Evolutionary conservation across 176 grass and related monocot genomes (phyloP).

Genomic region (Paspalum vaginatum): DNA sequence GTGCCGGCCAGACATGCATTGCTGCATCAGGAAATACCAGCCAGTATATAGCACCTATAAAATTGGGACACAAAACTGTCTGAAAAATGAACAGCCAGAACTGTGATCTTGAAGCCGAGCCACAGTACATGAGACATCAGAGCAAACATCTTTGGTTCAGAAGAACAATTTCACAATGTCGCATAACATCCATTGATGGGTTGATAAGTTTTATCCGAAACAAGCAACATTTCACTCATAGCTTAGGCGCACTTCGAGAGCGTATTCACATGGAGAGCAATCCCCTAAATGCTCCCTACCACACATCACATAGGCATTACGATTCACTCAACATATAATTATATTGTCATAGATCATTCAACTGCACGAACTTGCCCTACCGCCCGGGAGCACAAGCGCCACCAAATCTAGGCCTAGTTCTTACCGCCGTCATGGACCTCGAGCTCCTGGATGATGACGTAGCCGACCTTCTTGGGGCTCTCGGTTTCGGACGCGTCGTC

Average conservation of each 20-base stretch:
- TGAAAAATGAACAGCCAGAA: not conserved
- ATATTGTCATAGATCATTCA: not conserved
- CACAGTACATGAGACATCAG: not conserved
- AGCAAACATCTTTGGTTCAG: not conserved
- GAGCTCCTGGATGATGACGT: slow-evolving; percentile 57
- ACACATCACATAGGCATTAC: slow-evolving; percentile 27
- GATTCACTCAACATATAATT: not conserved
- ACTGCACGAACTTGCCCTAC: not conserved
- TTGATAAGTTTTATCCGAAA: slow-evolving; percentile 30
- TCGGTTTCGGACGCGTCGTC: slow-evolving; percentile 51
- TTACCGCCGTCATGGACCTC: slow-evolving; percentile 51
- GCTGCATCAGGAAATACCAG: not conserved
- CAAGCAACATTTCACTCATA: slow-evolving; percentile 34
- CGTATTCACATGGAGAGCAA: slow-evolving; percentile 38
- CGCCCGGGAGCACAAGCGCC: not conserved
- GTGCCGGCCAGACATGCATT: not conserved
- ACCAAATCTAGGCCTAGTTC: slow-evolving; percentile 60
- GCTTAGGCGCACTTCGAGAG: slow-evolving; percentile 12
- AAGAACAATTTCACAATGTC: slow-evolving; percentile 9
- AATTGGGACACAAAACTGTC: not conserved
- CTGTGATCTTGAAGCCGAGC: not conserved
- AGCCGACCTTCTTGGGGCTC: slow-evolving; percentile 74
- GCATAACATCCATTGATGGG: not conserved
- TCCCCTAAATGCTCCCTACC: not conserved
- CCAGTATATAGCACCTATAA: not conserved